A percentile compares a stretch with the other conserved stretches of the same genome.
Conservation (phyloP, 1,284 basidiomycete species). For the Xerocomus minutiporus region DNA sequence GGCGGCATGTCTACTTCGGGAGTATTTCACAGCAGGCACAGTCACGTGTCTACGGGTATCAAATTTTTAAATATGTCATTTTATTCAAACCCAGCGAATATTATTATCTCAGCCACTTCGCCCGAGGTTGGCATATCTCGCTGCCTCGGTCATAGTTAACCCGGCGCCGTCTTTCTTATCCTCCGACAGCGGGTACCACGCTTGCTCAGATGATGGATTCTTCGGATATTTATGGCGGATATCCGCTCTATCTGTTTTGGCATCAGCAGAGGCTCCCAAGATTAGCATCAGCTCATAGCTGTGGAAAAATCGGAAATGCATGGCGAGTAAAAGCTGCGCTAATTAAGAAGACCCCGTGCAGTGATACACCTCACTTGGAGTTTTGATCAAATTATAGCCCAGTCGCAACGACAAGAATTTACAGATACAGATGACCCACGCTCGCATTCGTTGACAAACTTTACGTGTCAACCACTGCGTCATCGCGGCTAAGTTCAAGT, state of each 20-base stretch:
- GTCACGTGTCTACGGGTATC: constrained; percentile 26
- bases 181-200: background rate
- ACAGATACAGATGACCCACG: no score
- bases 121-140: background rate
- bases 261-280: no score
- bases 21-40: constrained; percentile 26
- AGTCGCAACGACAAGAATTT: no score
- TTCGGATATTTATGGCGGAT: no score
- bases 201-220: background rate
- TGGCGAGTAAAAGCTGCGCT: background rate
- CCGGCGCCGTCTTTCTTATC: background rate
- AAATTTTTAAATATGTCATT: constrained; percentile 16
- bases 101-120: constrained; percentile 6
- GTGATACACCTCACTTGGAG: background rate
- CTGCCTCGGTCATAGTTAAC: background rate
- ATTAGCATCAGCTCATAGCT: no score
- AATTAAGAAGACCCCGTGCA: background rate
- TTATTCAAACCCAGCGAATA: constrained; percentile 20
- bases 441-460: background rate
- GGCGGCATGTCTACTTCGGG: constrained; percentile 32
- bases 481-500: background rate
- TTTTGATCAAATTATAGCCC: no score
- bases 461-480: background rate
- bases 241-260: background rate
- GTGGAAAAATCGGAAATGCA: background rate